Base-by-base conservation (phyloP, 2,329 filamentous ascomycete genomes). In the Alternaria sp. region DNA sequence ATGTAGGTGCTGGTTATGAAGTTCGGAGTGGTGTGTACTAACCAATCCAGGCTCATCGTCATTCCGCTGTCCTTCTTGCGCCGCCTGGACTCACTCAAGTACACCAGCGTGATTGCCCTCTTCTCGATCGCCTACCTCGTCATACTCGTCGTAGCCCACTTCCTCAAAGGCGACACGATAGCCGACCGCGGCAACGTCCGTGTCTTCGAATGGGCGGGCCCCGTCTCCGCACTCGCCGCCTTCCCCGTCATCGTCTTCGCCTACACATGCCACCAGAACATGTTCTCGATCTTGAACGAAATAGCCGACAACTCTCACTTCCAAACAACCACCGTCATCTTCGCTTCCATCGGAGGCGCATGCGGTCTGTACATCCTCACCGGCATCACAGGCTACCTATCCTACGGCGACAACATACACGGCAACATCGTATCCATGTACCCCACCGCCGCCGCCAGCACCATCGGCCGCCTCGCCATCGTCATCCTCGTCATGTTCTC, bases 191-290 rank as follows among this genome's bases (percentile, higher is more conserved):
- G 92, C 12, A 87, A 90, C 10, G 88, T 99, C 63, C 88, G 91
- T 52, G 83, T 93, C 28, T 85, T 97, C 66, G 83, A 88, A 65
- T 97, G 93, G 90, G 90, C 89, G 46, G 93, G 95, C 8, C 85
- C 92, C 4, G 85, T 97, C 10, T 87, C 91, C 36, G 90, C 91
- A 7, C 84, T 99, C 57, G 93, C 93, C 71, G 94, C 92, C 66
- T 88, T 99, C 67, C 96, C 96, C 0, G 93, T 99, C 57, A 94
- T 98, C 60, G 93, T 99, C 3, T 99, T 99, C 84, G 96, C 95
- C n/a, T 99, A 98, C 79, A 99, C 96, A 1, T 99, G 96, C 79
- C 96, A 99, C 80, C 96, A 99, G 76, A 99, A 99, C 78, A 99
- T 99, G 96, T 99, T 99, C 79, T 97, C 95, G 11, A 97, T 99